Evolutionary conservation across 192 early-diverging fungal species (phyloP), one percentile per base, ranked within the genome.

Genomic region (Coemansia sp.): DNA sequence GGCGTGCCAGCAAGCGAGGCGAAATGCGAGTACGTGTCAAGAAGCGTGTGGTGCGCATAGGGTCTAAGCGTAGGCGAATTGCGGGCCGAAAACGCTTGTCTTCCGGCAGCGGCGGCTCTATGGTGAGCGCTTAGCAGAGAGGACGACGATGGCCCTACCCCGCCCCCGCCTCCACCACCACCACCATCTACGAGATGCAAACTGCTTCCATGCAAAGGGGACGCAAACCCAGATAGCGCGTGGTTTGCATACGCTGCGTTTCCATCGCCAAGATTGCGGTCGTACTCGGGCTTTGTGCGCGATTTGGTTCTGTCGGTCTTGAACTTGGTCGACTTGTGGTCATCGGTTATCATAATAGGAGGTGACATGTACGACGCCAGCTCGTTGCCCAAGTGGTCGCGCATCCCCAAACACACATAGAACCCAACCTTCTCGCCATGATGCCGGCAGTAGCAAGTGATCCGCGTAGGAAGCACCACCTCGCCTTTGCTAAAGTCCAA

Each of bases 391-490:
- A 76, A 74, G 54, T 85, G 65, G 72, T 98, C 92, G 19, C 85
- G 82, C 63, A 95, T 85, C 36, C 87, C 84, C 73, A 97, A 91
- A 67, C 92, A 91, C 52, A 98, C 85, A 69, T 89, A 94, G 74
- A 98, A 98, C 6, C 96, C 96, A 8, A 89, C 77, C 83, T 96
- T 97, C 68, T 98, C 96, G 76, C 88, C 86, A 76, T 97, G 95
- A 67, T 98, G 96, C 3, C 96, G 87, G 83, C 95, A 97, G 72
- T 98, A 98, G 84, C 96, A 98, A 7, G 96, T 97, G 62, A 98
- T 94, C 46, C 96, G 86, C 19, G 94, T 93, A 37, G 96, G 95
- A 47, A 98, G 82, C 62, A 93, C 88, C 6, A 88, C 87, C 72
- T 96, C 94, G 61, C 96, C 96, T 52, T 89, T 89, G 76, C 82